Evolutionary conservation across 1,284 basidiomycete genomes (phyloP), one percentile per base, ranked within the genome.

Genomic region (Microbotryum saponariae): DNA sequence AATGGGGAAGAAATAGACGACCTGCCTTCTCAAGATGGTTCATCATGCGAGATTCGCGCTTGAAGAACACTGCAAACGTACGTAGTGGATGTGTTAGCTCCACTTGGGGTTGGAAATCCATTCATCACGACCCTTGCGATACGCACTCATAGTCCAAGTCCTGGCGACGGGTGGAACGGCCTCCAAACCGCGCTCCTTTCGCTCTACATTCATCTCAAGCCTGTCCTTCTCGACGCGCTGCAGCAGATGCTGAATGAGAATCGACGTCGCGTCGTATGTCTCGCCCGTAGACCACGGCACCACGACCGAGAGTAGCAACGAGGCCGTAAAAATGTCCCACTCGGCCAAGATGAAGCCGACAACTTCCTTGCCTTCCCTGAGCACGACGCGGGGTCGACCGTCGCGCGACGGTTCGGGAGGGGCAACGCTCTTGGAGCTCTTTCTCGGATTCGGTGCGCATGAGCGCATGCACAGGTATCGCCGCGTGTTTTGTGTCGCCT

Each of bases 91-190:
- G 6, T 3, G 27, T 37, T 25, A 54, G 54, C 27, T 20, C 1
- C 14, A 2, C 2, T 20, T 16, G n/a, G 1, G 9, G 3, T n/a
- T 10, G 7, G 18, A 29, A 29, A 6, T 18, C 2, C 5, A 31
- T 10, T 31, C 31, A 9, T 31, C 31, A 23, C 33, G 42, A 18
- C 2, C 8, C 9, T 1, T 16, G 20, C 0, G 2, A 6, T 16
- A 59, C 61, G 8, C 27, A 65, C 64, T 57, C 63, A 68, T 65
- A 16, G 66, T 68, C 59, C 64, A 68, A 10, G 60, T 56, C 2
- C 54, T 48, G 3, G 42, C 31, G 23, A 63, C 42, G 3, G 47
- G 25, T 4, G 63, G 66, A 8, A 61, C 18, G 4, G 51, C 48
- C 21, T 51, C 3, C 9, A 61, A 23, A 9, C 59, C 54, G 2